Evolutionary conservation across 2,329 filamentous ascomycete species (phyloP).

Genomic region (Proliferodiscus dingleyae): DNA sequence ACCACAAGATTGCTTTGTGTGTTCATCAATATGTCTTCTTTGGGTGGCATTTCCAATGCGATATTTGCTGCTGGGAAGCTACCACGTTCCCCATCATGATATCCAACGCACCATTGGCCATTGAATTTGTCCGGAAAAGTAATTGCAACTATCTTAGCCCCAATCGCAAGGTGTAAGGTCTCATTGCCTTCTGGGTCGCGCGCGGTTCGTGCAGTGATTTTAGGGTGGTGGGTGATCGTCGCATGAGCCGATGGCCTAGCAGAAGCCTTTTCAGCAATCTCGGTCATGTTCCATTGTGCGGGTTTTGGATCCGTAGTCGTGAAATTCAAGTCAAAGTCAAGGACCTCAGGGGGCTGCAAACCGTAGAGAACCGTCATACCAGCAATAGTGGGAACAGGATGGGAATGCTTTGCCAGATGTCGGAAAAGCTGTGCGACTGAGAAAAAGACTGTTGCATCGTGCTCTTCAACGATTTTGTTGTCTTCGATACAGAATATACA

Average conservation of each 20-base stretch:
- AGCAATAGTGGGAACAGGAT: slow-evolving; percentile 25
- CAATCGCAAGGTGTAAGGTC: slow-evolving; percentile 26
- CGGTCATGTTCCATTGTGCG: slow-evolving; percentile 18
- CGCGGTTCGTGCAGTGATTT: slow-evolving; percentile 12
- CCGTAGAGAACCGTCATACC: slow-evolving; percentile 28
- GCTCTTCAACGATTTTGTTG: slow-evolving; percentile 28
- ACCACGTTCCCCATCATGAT: slow-evolving; percentile 29
- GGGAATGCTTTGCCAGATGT: slow-evolving; percentile 28
- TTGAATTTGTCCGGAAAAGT: slow-evolving; percentile 26
- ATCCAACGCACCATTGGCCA: slow-evolving; percentile 29
- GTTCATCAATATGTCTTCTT: slow-evolving; percentile 27
- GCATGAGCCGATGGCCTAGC: slow-evolving; percentile 23
- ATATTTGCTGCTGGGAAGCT: slow-evolving; percentile 26
- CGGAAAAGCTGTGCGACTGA: slow-evolving; percentile 25
- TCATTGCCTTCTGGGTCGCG: slow-evolving; percentile 26
- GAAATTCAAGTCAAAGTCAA: slow-evolving; percentile 32
- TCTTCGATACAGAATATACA: slow-evolving; percentile 31
- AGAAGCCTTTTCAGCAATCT: slow-evolving; percentile 24
- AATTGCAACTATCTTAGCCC: slow-evolving; percentile 29
- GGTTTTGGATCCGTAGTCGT: slow-evolving; percentile 14
- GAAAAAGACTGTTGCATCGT: slow-evolving; percentile 32
- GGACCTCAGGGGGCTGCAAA: slow-evolving; percentile 14
- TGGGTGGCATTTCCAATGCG: slow-evolving; percentile 20
- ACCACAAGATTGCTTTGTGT: slow-evolving; percentile 21
- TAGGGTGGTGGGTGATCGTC: slow-evolving; percentile 23